Evolutionary conservation across 163 green algal species (phyloP).

Genomic region (Picocystis sp.): DNA sequence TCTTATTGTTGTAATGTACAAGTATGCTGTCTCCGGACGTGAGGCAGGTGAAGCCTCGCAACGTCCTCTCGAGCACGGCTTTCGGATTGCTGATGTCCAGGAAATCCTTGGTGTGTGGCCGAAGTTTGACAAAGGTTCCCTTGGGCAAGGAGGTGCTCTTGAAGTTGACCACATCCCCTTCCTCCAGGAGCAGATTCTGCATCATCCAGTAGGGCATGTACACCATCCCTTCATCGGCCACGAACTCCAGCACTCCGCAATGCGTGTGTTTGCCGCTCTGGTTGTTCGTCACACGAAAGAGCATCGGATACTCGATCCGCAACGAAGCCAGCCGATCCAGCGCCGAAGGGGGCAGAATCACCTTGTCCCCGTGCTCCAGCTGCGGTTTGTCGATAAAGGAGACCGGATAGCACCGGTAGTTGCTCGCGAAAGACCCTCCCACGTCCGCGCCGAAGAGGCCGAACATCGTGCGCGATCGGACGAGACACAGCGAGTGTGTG

Average conservation of each 20-base stretch:
- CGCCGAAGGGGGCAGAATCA: constrained; percentile 91
- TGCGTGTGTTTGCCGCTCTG: constrained; percentile 51
- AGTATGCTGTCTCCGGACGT: constrained; percentile 65
- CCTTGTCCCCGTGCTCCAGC: constrained; percentile 48
- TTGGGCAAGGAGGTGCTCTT: constrained; percentile 71
- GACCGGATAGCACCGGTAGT: constrained; percentile 82
- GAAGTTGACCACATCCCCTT: constrained; percentile 77
- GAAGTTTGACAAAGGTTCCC: constrained; percentile 78
- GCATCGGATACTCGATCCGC: constrained; percentile 97
- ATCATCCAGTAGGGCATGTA: constrained; percentile 97
- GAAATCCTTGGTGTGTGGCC: constrained; percentile 89
- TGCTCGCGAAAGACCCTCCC: constrained; percentile 53
- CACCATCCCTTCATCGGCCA: constrained; percentile 86
- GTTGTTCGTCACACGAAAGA: constrained; percentile 79
- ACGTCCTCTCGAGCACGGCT: constrained; percentile 54
- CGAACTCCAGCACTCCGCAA: constrained; percentile 96
- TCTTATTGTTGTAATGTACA: constrained; percentile 91
- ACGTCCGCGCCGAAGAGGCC: constrained; percentile 21
- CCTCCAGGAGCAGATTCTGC: constrained; percentile 16
- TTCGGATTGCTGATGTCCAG: constrained; percentile 96
- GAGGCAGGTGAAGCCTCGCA: constrained; percentile 31
- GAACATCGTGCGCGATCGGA: constrained; percentile 21
- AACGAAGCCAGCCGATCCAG: constrained; percentile 82
- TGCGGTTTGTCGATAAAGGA: constrained; percentile 85
- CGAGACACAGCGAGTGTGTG: no score